Evolutionary conservation across 2,329 filamentous ascomycete genomes (phyloP), one percentile per base, ranked within the genome.

Genomic region (Arthrobotrys pseudoclavata): DNA sequence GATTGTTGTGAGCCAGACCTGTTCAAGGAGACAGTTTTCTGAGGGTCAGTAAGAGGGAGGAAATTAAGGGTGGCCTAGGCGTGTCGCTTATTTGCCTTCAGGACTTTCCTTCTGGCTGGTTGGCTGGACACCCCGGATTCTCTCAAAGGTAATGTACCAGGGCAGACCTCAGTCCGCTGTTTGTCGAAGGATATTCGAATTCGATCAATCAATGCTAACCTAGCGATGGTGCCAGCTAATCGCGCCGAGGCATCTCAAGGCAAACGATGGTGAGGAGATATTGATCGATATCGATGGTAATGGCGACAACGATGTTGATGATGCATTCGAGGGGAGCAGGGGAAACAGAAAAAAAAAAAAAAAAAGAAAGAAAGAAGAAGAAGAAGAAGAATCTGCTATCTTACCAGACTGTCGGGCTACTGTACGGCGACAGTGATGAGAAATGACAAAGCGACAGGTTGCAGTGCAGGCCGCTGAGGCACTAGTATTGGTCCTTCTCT

Each of bases 61-160:
- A 76, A 76, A 76, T 76, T 76, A 76, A 76, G 72, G 72, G 72
- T 70, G 72, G 72, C 72, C 72, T 60, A 70, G 72, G 72, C 72
- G 72, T 76, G 71, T 76, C 72, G 72, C 72, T 76, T 76, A 76
- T 76, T 76, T 70, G 72, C 72, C 66, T 53, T 64, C 66, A 64
- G 52, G 15, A 26, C 50, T 63, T 53, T 69, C 57, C 60, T 24
- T 70, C 66, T 24, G 57, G 52, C 72, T 76, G 72, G 66, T 70
- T 76, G 72, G 72, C 67, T 70, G 72, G 67, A 76, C 67, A 70
- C 72, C 66, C 72, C 72, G 67, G 72, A 76, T 76, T 76, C 72
- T 53, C 63, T 67, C 62, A 60, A 31, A 29, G 29, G 52, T 47
- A 50, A 13, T 24, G 10, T 24, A 50, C 47, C 60, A 12, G 42